Base-by-base conservation (phyloP, 805 yeast genomes). In the Schwanniomyces occidentalis region DNA sequence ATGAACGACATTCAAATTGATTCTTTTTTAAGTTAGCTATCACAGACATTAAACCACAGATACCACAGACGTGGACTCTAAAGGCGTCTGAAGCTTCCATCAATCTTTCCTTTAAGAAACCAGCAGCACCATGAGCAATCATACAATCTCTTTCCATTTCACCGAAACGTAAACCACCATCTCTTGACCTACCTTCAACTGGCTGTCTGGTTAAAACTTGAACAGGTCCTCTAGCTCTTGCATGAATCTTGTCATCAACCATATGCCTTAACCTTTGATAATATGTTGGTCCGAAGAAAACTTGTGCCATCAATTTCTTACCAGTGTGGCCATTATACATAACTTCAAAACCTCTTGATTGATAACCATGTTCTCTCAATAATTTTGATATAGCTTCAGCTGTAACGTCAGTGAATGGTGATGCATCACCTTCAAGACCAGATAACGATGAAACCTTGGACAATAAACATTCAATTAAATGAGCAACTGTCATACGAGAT, bases 61-160 rank as follows among this genome's bases (percentile, higher is more conserved):
- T 80, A 56, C 98, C 99, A 73, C 99, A 93, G 19, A 93, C 83
- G 60, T 93, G 98, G 27, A 93, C 98, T 65, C 98, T 78, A 75
- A 93, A 93, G 2, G 98, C 97, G 71, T 93, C 99, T 0, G 98
- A 91, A 8, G 97, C 96, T 65, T 93, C 98, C 97, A 93, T 91
- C 62, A 93, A 73, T 63, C 99, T 78, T 70, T 93, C 99, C 65
- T 91, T 89, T 71, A 93, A 77, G 73, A 93, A 91, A 6, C 97
- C 95, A 4, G 99, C 97, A 9, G 97, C 98, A 63, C 99, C 99
- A 61, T 93, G 98, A 2, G 99, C 99, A 74, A 93, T 93, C 97
- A 93, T 91, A 84, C 99, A 93, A 76, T 93, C 99, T 73, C 99
- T 87, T 70, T 93, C 99, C 99, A 93, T 93, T 67, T 91, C 99